phyloP scores from a whole-genome alignment of 176 grass and related monocot genomes.

The Poa pratensis region DNA sequence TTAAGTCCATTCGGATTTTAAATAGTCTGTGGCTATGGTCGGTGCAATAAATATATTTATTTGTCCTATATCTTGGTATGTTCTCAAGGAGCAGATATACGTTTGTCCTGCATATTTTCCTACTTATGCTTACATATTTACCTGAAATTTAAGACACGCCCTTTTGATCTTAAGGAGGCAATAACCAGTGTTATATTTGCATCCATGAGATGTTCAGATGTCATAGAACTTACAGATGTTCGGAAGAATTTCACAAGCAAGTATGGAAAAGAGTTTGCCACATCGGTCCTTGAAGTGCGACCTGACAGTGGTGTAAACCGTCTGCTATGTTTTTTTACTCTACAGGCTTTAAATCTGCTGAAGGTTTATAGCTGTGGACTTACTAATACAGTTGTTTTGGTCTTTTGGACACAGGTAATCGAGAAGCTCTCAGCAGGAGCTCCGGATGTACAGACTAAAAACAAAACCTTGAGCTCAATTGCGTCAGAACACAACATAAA shows the following conservation, averaged over 20 bases:
- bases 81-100: neutral
- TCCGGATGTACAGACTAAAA: constrained; percentile 64
- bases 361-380: neutral
- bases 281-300: constrained; percentile 85
- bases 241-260: constrained; percentile 81
- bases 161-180: constrained; percentile 94
- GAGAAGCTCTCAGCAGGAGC: constrained; percentile 89
- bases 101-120: constrained; percentile 4
- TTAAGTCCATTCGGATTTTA: neutral
- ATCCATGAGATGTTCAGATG: constrained; percentile 89
- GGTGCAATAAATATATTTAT: neutral
- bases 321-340: constrained; percentile 59
- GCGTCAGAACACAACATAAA: constrained; percentile 84
- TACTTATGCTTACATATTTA: constrained; percentile 38
- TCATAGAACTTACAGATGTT: constrained; percentile 83
- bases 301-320: constrained; percentile 78
- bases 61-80: neutral
- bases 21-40: neutral
- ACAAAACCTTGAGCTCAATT: constrained; percentile 78
- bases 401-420: constrained; percentile 60
- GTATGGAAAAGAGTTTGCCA: constrained; percentile 91
- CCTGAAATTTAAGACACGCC: constrained; percentile 62
- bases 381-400: constrained; percentile 23
- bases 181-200: constrained; percentile 92
- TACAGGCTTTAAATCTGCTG: neutral